Evolutionary conservation across 345 rosid species (phyloP).

Genomic region (Brassica incana): DNA sequence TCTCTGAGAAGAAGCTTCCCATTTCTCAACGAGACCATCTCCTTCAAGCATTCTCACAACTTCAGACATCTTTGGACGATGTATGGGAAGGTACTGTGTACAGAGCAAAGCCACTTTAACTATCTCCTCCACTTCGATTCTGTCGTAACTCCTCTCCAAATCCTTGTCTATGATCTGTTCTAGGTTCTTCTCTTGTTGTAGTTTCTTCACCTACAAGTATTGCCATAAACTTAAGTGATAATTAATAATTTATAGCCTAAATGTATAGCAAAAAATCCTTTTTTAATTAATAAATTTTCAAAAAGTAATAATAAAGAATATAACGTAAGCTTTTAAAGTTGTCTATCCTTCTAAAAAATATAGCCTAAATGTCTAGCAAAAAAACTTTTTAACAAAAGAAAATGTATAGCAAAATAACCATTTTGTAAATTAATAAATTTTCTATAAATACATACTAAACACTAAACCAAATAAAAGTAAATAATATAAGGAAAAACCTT

Average conservation of each 20-base stretch:
- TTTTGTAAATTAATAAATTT: not conserved
- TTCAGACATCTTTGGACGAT: constrained; percentile 93
- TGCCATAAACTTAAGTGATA: not conserved
- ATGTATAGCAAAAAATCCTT: not conserved
- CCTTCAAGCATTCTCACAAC: constrained; percentile 97
- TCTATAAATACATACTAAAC: not conserved
- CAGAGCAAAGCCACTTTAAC: constrained; percentile 85
- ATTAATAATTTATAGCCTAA: not conserved
- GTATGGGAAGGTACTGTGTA: constrained; percentile 76
- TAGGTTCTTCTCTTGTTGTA: constrained; percentile 86
- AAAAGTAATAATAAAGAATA: not conserved
- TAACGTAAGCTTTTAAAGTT: not conserved
- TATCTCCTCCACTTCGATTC: constrained; percentile 80
- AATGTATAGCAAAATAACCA: not conserved
- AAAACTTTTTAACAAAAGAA: not conserved
- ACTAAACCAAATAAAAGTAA: not conserved
- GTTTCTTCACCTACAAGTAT: constrained; percentile 68
- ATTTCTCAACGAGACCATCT: constrained; percentile 89
- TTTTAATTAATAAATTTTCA: not conserved
- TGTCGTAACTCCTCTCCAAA: constrained; percentile 63
- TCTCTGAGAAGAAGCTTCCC: constrained; percentile 96
- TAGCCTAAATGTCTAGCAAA: not conserved
- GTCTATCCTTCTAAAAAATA: not conserved
- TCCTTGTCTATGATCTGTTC: constrained; percentile 88
- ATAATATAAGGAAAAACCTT: too few relatives aligned